phyloP scores from a whole-genome alignment of 768 basidiomycete genomes.

The Russula earlei region DNA sequence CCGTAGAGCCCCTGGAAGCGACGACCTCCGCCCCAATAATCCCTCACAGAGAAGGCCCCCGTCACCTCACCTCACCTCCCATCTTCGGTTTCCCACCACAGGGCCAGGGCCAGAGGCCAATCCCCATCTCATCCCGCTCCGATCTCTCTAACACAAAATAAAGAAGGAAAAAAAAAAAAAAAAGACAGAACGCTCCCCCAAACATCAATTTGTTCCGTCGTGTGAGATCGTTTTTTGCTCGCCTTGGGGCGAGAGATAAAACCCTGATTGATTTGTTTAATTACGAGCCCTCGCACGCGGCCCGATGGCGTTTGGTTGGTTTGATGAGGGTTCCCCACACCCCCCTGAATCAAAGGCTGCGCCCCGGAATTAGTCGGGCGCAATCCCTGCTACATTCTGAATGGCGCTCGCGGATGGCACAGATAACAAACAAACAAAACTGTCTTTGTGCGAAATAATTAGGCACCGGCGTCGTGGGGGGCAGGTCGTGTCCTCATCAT shows the following conservation, averaged over 20 bases:
- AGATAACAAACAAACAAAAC: background rate
- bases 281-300: background rate
- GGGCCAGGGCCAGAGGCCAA: too few relatives aligned
- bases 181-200: too few relatives aligned
- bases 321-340: background rate
- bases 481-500: constrained; percentile 3
- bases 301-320: background rate
- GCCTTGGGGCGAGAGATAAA: too few relatives aligned
- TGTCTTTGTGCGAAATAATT: background rate
- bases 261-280: too few relatives aligned
- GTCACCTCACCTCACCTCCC: background rate
- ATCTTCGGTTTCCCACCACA: too few relatives aligned
- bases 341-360: background rate
- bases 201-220: too few relatives aligned
- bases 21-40: background rate
- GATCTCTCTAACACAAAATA: too few relatives aligned
- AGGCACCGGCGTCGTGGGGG: background rate
- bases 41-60: too few relatives aligned
- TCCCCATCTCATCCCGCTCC: too few relatives aligned
- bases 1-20: background rate
- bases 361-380: constrained; percentile 11
- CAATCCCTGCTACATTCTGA: background rate
- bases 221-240: too few relatives aligned
- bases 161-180: too few relatives aligned
- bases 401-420: constrained; percentile 1